Evolutionary conservation across 1,139 yeast species (phyloP).

Genomic region (Saccharomyces hybrid): DNA sequence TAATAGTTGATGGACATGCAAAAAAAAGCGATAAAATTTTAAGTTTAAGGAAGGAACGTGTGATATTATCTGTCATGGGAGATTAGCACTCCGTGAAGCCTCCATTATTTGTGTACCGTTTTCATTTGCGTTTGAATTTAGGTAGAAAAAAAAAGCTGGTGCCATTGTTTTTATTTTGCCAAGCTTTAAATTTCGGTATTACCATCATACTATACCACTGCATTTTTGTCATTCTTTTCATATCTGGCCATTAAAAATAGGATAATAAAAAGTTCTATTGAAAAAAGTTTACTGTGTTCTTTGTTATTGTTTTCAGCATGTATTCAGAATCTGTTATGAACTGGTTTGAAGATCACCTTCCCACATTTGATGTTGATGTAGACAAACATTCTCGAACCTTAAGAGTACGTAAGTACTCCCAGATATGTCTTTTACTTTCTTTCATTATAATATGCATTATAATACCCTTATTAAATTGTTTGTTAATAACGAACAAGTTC

Average conservation of each 20-base stretch:
- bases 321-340: background rate
- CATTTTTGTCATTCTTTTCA: background rate
- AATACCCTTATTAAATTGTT: slow-evolving; percentile 20
- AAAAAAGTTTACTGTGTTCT: background rate
- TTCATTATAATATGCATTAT: slow-evolving; percentile 15
- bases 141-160: background rate
- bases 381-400: slow-evolving; percentile 4
- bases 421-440: slow-evolving; percentile 8
- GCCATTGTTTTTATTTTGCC: background rate
- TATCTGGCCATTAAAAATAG: background rate
- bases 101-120: background rate
- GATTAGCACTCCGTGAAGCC: background rate
- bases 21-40: background rate
- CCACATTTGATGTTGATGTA: slow-evolving; percentile 8
- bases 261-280: background rate
- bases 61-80: background rate
- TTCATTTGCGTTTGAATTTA: background rate
- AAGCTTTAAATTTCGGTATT: background rate
- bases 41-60: background rate
- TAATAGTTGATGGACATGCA: background rate
- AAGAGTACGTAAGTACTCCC: slow-evolving; percentile 5
- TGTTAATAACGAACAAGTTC: slow-evolving; percentile 17
- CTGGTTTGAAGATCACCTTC: background rate
- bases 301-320: background rate
- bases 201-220: background rate